phyloP scores from a whole-genome alignment of 2,329 filamentous ascomycete species.

The Akanthomyces dipterigenus region DNA sequence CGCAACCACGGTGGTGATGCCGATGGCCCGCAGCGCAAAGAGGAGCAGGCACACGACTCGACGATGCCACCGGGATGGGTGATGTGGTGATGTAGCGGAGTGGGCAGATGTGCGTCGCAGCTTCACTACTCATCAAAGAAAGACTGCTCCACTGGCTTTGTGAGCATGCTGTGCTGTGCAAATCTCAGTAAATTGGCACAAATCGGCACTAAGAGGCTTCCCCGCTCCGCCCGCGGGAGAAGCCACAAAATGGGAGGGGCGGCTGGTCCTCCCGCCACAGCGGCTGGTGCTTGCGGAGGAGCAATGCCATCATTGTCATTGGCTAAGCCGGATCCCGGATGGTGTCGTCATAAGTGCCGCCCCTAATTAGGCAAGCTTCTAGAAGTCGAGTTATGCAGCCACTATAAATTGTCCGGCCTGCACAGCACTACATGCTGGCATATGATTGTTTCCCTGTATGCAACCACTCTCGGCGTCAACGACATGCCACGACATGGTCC shows the following conservation, averaged over 20 bases:
- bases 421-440: not conserved
- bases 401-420: constrained; percentile 4
- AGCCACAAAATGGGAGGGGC: constrained; percentile 5
- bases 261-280: not conserved
- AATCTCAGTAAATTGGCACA: constrained; percentile 5
- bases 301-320: not conserved
- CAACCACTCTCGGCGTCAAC: not conserved
- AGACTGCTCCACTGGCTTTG: not conserved
- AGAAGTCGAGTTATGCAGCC: constrained; percentile 11
- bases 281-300: constrained; percentile 6
- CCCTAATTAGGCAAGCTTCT: constrained; percentile 5
- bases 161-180: not conserved
- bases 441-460: not conserved
- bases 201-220: constrained; percentile 9
- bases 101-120: not conserved
- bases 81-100: not conserved
- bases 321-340: not conserved
- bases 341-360: not conserved
- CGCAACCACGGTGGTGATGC: not conserved
- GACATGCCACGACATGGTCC: not conserved
- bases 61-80: not conserved
- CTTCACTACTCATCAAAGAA: not conserved
- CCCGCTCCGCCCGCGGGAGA: not conserved
- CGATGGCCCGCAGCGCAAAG: not conserved
- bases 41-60: constrained; percentile 3